Percentiles rank a stretch among this genome's conserved stretches.
phyloP scores from a whole-genome alignment of 345 rosid genomes.

The Populus euphratica region DNA sequence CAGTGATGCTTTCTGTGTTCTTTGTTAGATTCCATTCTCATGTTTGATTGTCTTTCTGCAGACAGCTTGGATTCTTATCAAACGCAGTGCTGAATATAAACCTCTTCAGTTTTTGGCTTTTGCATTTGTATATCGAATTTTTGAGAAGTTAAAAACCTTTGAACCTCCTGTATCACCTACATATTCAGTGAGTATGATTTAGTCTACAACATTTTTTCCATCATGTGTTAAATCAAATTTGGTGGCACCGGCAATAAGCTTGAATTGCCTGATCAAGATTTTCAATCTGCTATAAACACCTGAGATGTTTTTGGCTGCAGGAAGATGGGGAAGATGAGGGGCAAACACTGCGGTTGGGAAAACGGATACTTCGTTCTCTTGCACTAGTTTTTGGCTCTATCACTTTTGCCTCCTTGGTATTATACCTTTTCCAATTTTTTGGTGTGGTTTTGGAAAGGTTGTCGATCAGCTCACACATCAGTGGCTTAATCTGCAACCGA shows the following conservation, averaged over 20 bases:
- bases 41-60: constrained; percentile 34
- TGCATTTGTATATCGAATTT: constrained; percentile 79
- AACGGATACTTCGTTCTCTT: constrained; percentile 82
- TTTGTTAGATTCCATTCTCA: neutral
- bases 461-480: neutral
- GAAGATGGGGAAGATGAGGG: constrained; percentile 89
- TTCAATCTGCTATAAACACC: constrained; percentile 13
- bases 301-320: constrained; percentile 48
- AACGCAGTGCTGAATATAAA: constrained; percentile 76
- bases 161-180: constrained; percentile 75
- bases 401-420: constrained; percentile 82
- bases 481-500: neutral
- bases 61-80: constrained; percentile 80
- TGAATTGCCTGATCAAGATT: constrained; percentile 1
- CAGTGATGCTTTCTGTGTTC: neutral
- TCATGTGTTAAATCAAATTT: neutral
- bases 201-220: neutral
- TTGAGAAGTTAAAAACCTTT: constrained; percentile 81
- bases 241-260: neutral
- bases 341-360: constrained; percentile 70
- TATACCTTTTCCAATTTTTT: constrained; percentile 11
- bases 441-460: neutral
- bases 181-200: constrained; percentile 49
- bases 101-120: constrained; percentile 93
- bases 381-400: constrained; percentile 80